A percentile compares a stretch with the other conserved stretches of the same genome.
These are phyloP conservation scores for Spathaspora boniae DNA, from an alignment of 805 yeast genomes.

Conservation along the genomic window DNA sequence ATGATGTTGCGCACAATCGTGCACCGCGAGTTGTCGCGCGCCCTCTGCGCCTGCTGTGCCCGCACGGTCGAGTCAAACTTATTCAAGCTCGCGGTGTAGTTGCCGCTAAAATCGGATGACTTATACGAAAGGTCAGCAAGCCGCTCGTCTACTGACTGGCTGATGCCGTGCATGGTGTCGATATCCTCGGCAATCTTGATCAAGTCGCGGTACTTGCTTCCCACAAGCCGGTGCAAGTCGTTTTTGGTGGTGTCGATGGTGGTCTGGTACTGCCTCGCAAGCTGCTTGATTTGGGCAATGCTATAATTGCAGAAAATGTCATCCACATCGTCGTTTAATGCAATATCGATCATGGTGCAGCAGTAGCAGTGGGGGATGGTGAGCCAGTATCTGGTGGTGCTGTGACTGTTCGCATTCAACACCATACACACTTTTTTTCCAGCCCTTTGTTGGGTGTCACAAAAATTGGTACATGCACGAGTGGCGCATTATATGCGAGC, in stretches of 20 bases:
- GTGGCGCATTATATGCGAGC: too few species aligned
- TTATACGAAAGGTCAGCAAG: slow-evolving; percentile 31
- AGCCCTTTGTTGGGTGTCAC: too few species aligned
- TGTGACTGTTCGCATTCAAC: too few species aligned
- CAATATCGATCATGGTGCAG: too few species aligned
- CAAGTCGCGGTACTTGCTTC: slow-evolving; percentile 40
- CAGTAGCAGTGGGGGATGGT: too few species aligned
- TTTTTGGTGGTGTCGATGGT: slow-evolving; percentile 25
- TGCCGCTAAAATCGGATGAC: slow-evolving; percentile 24
- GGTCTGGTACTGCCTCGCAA: slow-evolving; percentile 25
- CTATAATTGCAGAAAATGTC: slow-evolving; percentile 31
- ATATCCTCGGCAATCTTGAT: slow-evolving; percentile 43
- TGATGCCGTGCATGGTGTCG: slow-evolving; percentile 24
- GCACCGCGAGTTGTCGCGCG: slow-evolving; percentile 17
- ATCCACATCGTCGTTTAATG: slow-evolving; percentile 47
- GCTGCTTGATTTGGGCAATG: slow-evolving; percentile 29
- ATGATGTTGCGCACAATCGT: slow-evolving; percentile 28
- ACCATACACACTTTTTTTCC: too few species aligned
- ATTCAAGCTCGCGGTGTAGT: slow-evolving; percentile 16
- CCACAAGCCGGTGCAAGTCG: slow-evolving; percentile 36
- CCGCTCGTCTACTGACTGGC: slow-evolving; percentile 20
- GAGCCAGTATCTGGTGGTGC: too few species aligned
- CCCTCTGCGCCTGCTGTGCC: slow-evolving; percentile 13
- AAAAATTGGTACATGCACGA: too few species aligned
- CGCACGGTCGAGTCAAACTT: slow-evolving; percentile 20